Evolutionary conservation across 371 early-diverging fungal species (phyloP), one percentile per base, ranked within the genome.

Genomic region (Sporodiniella umbellata): DNA sequence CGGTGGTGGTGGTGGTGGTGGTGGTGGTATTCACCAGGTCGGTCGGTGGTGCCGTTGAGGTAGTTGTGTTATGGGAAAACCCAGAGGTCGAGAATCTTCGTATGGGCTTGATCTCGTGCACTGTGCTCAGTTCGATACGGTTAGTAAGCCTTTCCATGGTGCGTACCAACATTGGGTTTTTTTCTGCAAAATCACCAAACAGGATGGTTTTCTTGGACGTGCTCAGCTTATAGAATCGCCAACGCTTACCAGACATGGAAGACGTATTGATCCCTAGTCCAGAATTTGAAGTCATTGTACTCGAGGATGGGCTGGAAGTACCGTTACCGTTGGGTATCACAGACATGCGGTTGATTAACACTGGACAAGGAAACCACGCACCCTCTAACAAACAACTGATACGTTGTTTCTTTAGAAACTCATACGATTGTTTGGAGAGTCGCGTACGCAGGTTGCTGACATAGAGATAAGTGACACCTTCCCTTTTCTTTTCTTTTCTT

Each of bases 341-440:
- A 6, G 64, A 54, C 25, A 57, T 50, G 22, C 59, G 42, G 18
- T 55, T 44, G 21, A 33, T 54, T 12, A 54, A 51, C n/a, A 48
- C 14, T 0, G 75, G 64, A 17, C 72, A 62, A 5, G 84, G 86
- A 56, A 88, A 90, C 87, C 88, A 90, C 3, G 84, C 85, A n/a
- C 90, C 90, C 38, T 60, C 56, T 21, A 84, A 45, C 28, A 90
- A 53, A 53, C 87, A 85, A 31, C 66, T 74, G 19, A 90, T 78
- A 10, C 88, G 66, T 53, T 90, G 90, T 25, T 82, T 72, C 54
- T 84, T 85, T 18, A 90, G 68, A 38, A 85, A 84, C 46, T 87
- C 83, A 38, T 82, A 87, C n/a, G 81, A 81, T 53, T 86, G 78
- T 46, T 72, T 72, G 42, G 85, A 83, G 15, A 86, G 53, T 8